phyloP scores from a whole-genome alignment of 495 filamentous ascomycete genomes.

The Xylaria nigripes region DNA sequence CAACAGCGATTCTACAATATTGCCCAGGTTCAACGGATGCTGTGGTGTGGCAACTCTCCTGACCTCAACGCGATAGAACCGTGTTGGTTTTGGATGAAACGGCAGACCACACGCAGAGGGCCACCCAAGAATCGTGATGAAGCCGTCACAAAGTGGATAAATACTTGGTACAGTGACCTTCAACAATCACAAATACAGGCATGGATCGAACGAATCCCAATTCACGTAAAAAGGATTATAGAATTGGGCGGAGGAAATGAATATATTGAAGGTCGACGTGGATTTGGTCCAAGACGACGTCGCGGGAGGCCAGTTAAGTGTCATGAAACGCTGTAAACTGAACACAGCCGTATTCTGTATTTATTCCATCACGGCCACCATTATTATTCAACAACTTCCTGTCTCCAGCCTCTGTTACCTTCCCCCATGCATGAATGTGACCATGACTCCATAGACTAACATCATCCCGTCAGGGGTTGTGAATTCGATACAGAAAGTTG shows the following conservation, averaged over 20 bases:
- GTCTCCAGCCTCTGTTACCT: no score
- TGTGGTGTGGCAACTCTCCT: constrained; percentile 19
- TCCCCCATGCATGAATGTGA: no score
- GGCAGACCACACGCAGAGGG: constrained; percentile 13
- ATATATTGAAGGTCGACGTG: not conserved
- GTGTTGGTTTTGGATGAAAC: constrained; percentile 20
- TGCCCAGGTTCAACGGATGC: constrained; percentile 6
- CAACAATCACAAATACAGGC: constrained; percentile 17
- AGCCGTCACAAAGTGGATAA: constrained; percentile 8
- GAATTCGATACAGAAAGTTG: no score
- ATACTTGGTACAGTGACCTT: constrained; percentile 13
- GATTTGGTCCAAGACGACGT: not conserved
- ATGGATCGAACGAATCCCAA: constrained; percentile 14
- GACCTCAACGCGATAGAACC: constrained; percentile 25
- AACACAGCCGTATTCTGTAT: no score
- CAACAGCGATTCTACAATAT: constrained; percentile 9
- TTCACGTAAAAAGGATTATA: constrained; percentile 1
- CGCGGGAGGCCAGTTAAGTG: not conserved
- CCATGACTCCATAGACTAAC: no score
- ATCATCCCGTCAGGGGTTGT: no score
- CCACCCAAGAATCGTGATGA: constrained; percentile 2
- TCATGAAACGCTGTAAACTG: no score
- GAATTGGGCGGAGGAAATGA: not conserved
- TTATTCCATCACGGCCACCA: no score
- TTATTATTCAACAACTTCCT: no score